Evolutionary conservation across 129 eudicot genomes (phyloP).

Genomic region (Smallanthus sonchifolius): DNA sequence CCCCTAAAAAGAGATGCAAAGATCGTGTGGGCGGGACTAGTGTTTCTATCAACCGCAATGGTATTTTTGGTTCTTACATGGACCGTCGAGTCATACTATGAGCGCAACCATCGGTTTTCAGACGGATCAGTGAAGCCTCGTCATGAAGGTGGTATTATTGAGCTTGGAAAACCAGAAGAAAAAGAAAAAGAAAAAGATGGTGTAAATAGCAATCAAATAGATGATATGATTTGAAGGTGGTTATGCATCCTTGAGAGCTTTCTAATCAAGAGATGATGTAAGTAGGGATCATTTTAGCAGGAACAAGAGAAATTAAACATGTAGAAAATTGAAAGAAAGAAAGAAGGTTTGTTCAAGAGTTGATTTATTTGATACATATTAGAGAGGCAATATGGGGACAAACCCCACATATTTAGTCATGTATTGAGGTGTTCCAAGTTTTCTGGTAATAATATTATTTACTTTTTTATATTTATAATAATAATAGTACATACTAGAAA

Average conservation of each 20-base stretch:
- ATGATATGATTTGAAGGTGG: conserved; percentile 3
- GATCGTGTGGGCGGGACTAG: conserved; percentile 53
- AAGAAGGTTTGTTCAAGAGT: not conserved
- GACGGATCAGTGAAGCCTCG: conserved; percentile 65
- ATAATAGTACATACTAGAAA: not conserved
- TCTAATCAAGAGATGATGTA: conserved; percentile 22
- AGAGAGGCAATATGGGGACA: conserved; percentile 33
- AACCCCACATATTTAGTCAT: conserved; percentile 19
- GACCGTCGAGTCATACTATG: conserved; percentile 38
- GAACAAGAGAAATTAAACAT: not conserved
- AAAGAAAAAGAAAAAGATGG: not conserved
- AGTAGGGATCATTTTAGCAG: not conserved
- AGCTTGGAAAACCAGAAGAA: conserved; percentile 26
- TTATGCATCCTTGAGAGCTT: conserved; percentile 15
- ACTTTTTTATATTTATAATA: not conserved
- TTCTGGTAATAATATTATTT: not conserved
- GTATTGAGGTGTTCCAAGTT: not conserved
- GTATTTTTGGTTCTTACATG: conserved; percentile 56
- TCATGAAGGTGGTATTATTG: conserved; percentile 16
- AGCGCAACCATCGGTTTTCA: conserved; percentile 32
- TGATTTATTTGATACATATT: not conserved
- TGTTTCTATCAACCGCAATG: conserved; percentile 55
- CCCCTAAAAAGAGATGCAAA: conserved; percentile 56
- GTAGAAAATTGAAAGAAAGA: not conserved
- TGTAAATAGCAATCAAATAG: conserved; percentile 24